A percentile compares a stretch with the other conserved stretches of the same genome.
Conservation (phyloP, 139 green algal species). For the Mesostigma viride region DNA sequence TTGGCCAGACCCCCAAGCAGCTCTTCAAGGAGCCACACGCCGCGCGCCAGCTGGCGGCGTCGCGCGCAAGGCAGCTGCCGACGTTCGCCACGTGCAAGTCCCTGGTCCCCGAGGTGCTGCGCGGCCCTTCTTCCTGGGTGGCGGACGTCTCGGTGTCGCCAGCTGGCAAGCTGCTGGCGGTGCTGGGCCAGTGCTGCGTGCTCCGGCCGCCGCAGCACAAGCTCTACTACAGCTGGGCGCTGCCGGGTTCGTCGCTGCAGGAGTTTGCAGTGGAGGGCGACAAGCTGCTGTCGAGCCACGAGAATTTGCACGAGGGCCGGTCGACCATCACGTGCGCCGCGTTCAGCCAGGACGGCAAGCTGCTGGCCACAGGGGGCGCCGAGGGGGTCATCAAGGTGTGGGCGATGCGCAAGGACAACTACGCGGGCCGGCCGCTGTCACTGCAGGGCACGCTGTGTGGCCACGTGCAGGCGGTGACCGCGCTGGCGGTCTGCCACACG, state of each 20-base stretch:
- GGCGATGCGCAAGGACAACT: constrained; percentile 8
- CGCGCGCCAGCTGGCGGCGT: constrained; percentile 4
- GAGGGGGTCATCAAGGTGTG: constrained; percentile 24
- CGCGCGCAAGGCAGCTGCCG: constrained; percentile 1
- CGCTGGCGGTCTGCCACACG: constrained; percentile 34
- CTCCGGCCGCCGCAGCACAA: constrained; percentile 29
- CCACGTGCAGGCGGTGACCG: constrained; percentile 52
- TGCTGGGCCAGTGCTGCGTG: constrained; percentile 24
- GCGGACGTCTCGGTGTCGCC: constrained; percentile 10
- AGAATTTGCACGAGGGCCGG: constrained; percentile 17
- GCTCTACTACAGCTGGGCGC: constrained; percentile 36
- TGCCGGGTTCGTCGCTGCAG: constrained; percentile 43
- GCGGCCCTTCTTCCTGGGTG: constrained; percentile 2
- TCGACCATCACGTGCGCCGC: constrained; percentile 20
- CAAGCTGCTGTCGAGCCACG: constrained; percentile 23
- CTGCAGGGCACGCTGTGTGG: constrained; percentile 39
- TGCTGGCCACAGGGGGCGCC: constrained; percentile 20
- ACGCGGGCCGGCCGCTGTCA: constrained; percentile 22
- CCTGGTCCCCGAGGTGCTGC: constrained; percentile 9
- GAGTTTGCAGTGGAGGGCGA: constrained; percentile 32
- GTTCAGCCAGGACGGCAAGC: constrained; percentile 14
- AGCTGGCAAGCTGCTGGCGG: neutral
- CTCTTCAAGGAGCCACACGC: constrained; percentile 34
- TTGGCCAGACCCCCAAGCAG: constrained; percentile 40
- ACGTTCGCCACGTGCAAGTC: constrained; percentile 3